A percentile compares a stretch with the other conserved stretches of the same genome.
Conservation (phyloP, 345 rosid genomes). For the Hevea brasiliensis region DNA sequence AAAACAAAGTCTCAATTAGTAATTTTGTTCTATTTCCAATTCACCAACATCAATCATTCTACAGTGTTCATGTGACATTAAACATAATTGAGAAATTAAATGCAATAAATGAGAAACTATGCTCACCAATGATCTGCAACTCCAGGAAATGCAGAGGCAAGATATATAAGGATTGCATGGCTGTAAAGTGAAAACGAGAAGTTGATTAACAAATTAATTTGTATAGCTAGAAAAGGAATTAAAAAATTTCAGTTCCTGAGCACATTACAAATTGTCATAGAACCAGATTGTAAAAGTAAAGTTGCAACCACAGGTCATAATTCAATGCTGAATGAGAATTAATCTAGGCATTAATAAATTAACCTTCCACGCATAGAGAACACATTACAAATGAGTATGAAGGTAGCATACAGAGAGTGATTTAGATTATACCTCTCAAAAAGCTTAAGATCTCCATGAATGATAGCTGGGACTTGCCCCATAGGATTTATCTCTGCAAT, state of each 20-base stretch:
- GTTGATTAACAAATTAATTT: neutral
- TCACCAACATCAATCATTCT: neutral
- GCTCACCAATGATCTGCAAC: conserved; percentile 82
- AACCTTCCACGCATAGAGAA: too few relatives aligned
- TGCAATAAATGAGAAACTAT: neutral
- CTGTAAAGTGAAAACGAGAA: conserved; percentile 40
- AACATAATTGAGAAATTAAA: neutral
- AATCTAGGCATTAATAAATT: too few relatives aligned
- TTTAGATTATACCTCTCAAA: conserved; percentile 65
- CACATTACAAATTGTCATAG: neutral
- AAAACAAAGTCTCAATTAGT: neutral
- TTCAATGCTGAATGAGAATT: too few relatives aligned
- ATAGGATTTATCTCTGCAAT: conserved; percentile 68
- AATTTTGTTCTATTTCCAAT: neutral
- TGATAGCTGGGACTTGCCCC: conserved; percentile 66
- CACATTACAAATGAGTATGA: neutral
- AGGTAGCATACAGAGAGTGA: neutral
- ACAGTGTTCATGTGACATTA: neutral
- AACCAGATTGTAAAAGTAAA: neutral
- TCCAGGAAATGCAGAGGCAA: conserved; percentile 73
- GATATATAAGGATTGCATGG: conserved; percentile 78
- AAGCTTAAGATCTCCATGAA: conserved; percentile 77
- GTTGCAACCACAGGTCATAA: neutral
- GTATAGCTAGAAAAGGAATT: too few relatives aligned
- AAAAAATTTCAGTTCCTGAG: neutral